phyloP scores from a whole-genome alignment of 441 rosid species.

The Isatis lusitanica region DNA sequence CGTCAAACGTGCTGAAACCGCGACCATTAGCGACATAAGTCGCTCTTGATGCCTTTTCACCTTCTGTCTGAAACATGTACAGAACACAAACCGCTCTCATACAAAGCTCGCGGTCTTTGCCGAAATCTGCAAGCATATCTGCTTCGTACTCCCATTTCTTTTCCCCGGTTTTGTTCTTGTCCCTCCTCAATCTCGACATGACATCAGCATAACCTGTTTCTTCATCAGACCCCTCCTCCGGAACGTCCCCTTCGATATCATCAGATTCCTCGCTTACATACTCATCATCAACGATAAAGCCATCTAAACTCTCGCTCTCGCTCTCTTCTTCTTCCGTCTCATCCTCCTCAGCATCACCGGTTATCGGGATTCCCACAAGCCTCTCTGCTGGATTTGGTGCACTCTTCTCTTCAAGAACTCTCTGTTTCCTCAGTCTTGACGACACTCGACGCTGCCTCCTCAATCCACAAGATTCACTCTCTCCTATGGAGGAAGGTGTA shows the following conservation, averaged over 20 bases:
- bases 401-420: not conserved
- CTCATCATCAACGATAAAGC: constrained; percentile 21
- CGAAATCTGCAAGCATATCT: constrained; percentile 73
- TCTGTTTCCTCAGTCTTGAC: constrained; percentile 12
- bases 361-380: constrained; percentile 39
- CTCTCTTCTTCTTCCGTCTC: constrained; percentile 28
- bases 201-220: constrained; percentile 37
- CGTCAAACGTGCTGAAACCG: constrained; percentile 32
- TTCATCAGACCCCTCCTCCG: constrained; percentile 42
- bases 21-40: constrained; percentile 35
- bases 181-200: constrained; percentile 50
- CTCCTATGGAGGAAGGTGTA: not conserved
- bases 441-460: constrained; percentile 13
- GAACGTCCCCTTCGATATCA: not conserved
- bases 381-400: constrained; percentile 13
- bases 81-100: constrained; percentile 83
- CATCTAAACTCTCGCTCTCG: constrained; percentile 35
- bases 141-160: constrained; percentile 60
- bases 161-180: constrained; percentile 38
- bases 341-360: constrained; percentile 38
- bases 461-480: not conserved
- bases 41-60: constrained; percentile 41
- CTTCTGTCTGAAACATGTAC: constrained; percentile 67
- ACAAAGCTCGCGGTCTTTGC: constrained; percentile 69
- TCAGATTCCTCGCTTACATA: not conserved